phyloP scores from a whole-genome alignment of 2,329 filamentous ascomycete genomes.

The Paraphaeosphaeria sporulosa region DNA sequence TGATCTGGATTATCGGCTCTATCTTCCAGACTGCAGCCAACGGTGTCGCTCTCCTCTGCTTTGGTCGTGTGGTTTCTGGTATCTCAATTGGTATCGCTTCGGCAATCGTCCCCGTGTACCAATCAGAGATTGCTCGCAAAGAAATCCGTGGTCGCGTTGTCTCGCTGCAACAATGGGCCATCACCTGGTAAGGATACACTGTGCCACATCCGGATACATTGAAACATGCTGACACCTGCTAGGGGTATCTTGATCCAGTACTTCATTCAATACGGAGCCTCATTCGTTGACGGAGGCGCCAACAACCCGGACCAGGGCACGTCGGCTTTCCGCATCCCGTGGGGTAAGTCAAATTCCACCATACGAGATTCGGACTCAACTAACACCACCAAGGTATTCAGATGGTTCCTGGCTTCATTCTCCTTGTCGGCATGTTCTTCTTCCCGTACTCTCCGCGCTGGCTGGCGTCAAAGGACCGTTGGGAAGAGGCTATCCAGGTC shows the following conservation, averaged over 20 bases:
- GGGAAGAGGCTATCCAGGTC: constrained; percentile 68
- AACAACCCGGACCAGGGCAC: constrained; percentile 53
- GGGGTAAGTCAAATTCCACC: too few relatives aligned
- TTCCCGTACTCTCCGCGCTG: constrained; percentile 67
- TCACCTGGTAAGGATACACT: constrained; percentile 63
- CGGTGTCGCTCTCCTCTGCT: constrained; percentile 53
- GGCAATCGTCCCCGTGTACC: constrained; percentile 91
- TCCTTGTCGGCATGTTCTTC: constrained; percentile 52
- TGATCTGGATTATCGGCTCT: constrained; percentile 58
- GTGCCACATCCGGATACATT: neutral
- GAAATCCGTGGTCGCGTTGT: constrained; percentile 65
- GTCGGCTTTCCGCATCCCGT: constrained; percentile 51
- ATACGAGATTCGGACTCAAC: too few relatives aligned
- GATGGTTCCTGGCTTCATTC: constrained; percentile 50
- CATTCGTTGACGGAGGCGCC: constrained; percentile 59
- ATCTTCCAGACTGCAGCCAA: constrained; percentile 50
- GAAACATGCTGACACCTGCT: constrained; percentile 9
- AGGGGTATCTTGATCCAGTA: constrained; percentile 71
- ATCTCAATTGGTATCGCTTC: constrained; percentile 87
- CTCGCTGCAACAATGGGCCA: constrained; percentile 73
- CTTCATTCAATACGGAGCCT: constrained; percentile 71
- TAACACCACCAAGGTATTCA: too few relatives aligned
- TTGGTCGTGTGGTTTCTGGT: constrained; percentile 77
- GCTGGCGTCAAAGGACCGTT: constrained; percentile 72
- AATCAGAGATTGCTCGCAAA: constrained; percentile 76